These are phyloP conservation scores for Pilobolus umbonatus DNA, from an alignment of 192 early-diverging fungal species.

Conservation along the genomic window DNA sequence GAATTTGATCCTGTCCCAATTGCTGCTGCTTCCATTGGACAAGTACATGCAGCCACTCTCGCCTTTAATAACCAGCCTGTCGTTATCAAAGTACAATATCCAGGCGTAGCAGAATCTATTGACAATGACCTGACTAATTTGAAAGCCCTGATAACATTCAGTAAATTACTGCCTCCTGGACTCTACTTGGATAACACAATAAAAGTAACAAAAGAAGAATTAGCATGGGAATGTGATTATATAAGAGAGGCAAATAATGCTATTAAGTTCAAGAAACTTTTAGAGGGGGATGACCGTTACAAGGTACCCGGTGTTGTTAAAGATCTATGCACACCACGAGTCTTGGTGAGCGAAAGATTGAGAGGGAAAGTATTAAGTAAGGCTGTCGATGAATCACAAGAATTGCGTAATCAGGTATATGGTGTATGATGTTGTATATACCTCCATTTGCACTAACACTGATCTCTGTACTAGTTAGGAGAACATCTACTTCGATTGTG, in stretches of 20 bases:
- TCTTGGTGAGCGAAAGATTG: conserved; percentile 79
- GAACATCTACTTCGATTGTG: conserved; percentile 74
- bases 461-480: conserved; percentile 59
- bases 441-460: not conserved
- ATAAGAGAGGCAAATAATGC: conserved; percentile 77
- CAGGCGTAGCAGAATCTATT: conserved; percentile 85
- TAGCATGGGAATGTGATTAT: conserved; percentile 95
- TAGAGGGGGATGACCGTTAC: conserved; percentile 56
- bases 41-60: conserved; percentile 68
- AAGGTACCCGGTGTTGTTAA: conserved; percentile 70
- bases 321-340: conserved; percentile 63
- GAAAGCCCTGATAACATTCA: conserved; percentile 71
- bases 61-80: conserved; percentile 45
- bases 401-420: conserved; percentile 47
- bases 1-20: conserved; percentile 79
- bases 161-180: conserved; percentile 83
- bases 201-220: conserved; percentile 80
- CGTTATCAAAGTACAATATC: conserved; percentile 96
- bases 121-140: conserved; percentile 85
- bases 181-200: conserved; percentile 97
- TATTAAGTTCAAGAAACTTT: conserved; percentile 56
- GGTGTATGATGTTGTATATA: not conserved
- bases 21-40: conserved; percentile 89
- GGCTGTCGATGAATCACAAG: conserved; percentile 54
- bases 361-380: conserved; percentile 65